phyloP scores from a whole-genome alignment of 1,284 basidiomycete species.

The Lentinula novae-zelandiae region DNA sequence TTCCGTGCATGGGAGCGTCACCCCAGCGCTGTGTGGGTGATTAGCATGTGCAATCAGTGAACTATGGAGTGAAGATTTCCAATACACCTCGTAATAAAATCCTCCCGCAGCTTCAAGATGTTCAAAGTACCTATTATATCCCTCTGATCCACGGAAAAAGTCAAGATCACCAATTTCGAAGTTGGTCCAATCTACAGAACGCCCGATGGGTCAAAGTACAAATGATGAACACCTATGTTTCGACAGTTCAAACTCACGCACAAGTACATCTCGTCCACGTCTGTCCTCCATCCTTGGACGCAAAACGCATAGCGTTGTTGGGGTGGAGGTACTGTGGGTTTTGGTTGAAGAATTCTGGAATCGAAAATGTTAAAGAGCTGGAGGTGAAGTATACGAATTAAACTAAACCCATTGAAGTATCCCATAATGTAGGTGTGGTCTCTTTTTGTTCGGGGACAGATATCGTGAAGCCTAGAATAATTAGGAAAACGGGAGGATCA shows the following conservation, averaged over 20 bases:
- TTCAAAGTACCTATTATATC: slow-evolving; percentile 78
- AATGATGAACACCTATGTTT: neutral
- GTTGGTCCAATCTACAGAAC: slow-evolving; percentile 66
- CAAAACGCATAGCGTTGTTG: slow-evolving; percentile 78
- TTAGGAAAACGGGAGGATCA: too few species aligned
- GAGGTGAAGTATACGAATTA: too few species aligned
- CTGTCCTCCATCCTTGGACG: slow-evolving; percentile 66
- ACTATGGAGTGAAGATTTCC: neutral
- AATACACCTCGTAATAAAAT: slow-evolving; percentile 76
- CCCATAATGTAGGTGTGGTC: slow-evolving; percentile 77
- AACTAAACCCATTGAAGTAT: slow-evolving; percentile 29
- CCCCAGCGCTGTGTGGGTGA: slow-evolving; percentile 58
- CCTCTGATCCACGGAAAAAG: slow-evolving; percentile 70
- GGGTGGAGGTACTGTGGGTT: slow-evolving; percentile 67
- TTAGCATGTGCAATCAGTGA: neutral
- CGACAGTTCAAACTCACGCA: slow-evolving; percentile 30
- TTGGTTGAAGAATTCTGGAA: slow-evolving; percentile 62
- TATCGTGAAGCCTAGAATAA: slow-evolving; percentile 57
- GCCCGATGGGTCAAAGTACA: neutral
- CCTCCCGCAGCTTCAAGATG: slow-evolving; percentile 76
- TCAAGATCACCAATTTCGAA: slow-evolving; percentile 84
- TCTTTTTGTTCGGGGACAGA: slow-evolving; percentile 72
- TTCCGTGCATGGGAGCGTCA: slow-evolving; percentile 81
- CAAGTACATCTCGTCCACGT: slow-evolving; percentile 82
- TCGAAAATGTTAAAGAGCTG: neutral